Base-by-base conservation (phyloP, 139 green algal genomes). In the Protoeuglena noctilucae region DNA sequence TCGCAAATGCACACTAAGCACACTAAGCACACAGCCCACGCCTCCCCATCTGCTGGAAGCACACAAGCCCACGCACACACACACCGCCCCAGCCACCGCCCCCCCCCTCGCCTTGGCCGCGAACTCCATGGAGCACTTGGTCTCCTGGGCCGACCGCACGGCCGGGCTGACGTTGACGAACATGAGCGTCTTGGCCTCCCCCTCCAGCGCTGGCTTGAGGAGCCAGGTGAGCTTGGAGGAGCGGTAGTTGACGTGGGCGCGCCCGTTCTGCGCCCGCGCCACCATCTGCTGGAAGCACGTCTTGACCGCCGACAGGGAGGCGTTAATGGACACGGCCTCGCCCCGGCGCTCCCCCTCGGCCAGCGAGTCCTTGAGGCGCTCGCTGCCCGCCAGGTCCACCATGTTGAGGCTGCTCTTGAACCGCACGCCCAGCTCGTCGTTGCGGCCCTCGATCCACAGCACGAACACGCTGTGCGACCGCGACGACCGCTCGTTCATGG, bases 131-230 rank as follows among this genome's bases (percentile, higher is more conserved):
- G 25, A 51, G 40, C 9, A 45, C 40, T 55, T 60, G 3, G 58
- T 60, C 43, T 65, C 58, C 3, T 7, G 4, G 30, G 22, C 45
- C 41, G 60, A 49, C 31, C 27, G 30, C 28, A 16, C 39, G 14
- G 54, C 26, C 48, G 62, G 55, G 22, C 17, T 47, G 23, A 64
- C 40, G 62, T 68, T 58, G 39, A 54, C 55, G 7, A 68, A 18
- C 58, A 72, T 69, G 23, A 70, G 61, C 21, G 56, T 56, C 62
- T 72, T 72, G 28, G 59, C 63, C 17, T 66, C 49, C 18, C 61
- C 54, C 4, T 62, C 56, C 30, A 72, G 48, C 4, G 48, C 53
- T 3, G 66, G 54, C 18, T n/a, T 41, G 58, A 67, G 40, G 12
- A 67, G 53, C 40, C 50, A 22, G 14, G 60, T 66, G 16, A 67